Conservation (phyloP, 768 basidiomycete species). For the Mycena vitilis region DNA sequence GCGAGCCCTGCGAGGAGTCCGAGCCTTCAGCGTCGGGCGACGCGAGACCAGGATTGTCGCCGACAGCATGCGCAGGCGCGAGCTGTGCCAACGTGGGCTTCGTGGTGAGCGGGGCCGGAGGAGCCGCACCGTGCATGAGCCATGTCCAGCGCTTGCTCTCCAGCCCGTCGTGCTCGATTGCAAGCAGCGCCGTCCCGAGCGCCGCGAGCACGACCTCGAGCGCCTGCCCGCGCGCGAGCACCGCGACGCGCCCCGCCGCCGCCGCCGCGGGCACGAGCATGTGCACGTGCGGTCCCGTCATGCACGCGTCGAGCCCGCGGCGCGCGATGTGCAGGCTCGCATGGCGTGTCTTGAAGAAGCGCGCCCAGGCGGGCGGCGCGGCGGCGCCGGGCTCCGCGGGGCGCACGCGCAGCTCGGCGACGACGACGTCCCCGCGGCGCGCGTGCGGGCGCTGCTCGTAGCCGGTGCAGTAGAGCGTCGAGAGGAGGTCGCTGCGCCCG, state of each 20-base stretch:
- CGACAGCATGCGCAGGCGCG: neutral
- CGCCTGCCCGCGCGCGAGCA: slow-evolving; percentile 36
- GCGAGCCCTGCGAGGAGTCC: slow-evolving; percentile 22
- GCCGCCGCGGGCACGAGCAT: slow-evolving; percentile 21
- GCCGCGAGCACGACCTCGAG: slow-evolving; percentile 36
- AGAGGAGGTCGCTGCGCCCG: slow-evolving; percentile 37
- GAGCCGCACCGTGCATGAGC: slow-evolving; percentile 23
- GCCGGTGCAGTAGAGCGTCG: slow-evolving; percentile 40
- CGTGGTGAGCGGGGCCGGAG: neutral
- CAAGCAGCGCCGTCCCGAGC: slow-evolving; percentile 32
- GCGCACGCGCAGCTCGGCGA: slow-evolving; percentile 40
- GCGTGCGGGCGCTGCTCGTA: slow-evolving; percentile 34
- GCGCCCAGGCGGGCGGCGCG: slow-evolving; percentile 31
- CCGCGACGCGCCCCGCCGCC: slow-evolving; percentile 16
- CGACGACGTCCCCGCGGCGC: slow-evolving; percentile 33
- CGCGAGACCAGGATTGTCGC: slow-evolving; percentile 18
- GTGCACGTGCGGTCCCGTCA: slow-evolving; percentile 33
- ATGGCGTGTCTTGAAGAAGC: slow-evolving; percentile 39
- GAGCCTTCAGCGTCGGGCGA: slow-evolving; percentile 16
- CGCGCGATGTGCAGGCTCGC: slow-evolving; percentile 37
- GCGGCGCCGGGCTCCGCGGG: slow-evolving; percentile 14
- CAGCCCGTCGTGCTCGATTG: slow-evolving; percentile 39
- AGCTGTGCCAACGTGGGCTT: neutral
- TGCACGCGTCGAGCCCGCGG: slow-evolving; percentile 36
- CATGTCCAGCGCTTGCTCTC: slow-evolving; percentile 38